Percentiles rank a stretch among this genome's conserved stretches.
Conservation (phyloP, 73 alveolate genomes). For the Paramecium sexaurelia region DNA sequence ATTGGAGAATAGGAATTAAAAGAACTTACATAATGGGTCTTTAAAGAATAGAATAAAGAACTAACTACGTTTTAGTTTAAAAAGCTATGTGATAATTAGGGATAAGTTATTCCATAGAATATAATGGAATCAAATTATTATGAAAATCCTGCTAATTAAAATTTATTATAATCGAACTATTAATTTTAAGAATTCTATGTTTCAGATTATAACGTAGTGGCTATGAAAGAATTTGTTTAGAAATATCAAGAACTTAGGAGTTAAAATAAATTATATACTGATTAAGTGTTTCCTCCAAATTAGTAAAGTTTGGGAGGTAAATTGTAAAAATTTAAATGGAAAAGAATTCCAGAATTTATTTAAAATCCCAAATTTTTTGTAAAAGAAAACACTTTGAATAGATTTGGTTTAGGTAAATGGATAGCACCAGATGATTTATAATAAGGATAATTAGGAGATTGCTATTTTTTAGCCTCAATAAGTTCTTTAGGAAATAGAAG, state of each 20-base stretch:
- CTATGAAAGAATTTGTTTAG: slow-evolving; percentile 17
- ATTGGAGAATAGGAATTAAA: not conserved
- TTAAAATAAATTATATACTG: not conserved
- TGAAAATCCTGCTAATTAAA: slow-evolving; percentile 25
- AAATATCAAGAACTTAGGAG: not conserved
- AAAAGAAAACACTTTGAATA: not conserved
- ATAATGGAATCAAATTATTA: slow-evolving; percentile 28
- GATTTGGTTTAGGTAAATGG: slow-evolving; percentile 72
- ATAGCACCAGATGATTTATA: slow-evolving; percentile 79
- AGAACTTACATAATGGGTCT: not conserved
- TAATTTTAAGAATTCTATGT: not conserved
- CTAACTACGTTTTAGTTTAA: not conserved
- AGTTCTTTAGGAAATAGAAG: slow-evolving; percentile 84
- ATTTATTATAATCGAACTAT: not conserved
- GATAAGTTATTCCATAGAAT: not conserved
- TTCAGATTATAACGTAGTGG: not conserved
- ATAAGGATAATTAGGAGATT: slow-evolving; percentile 87
- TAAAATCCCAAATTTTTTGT: slow-evolving; percentile 20
- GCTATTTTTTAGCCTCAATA: slow-evolving; percentile 85
- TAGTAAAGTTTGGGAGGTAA: not conserved
- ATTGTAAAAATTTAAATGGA: not conserved
- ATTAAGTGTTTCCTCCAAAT: slow-evolving; percentile 27
- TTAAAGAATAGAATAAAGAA: not conserved
- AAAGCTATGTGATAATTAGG: not conserved
- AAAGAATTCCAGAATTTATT: not conserved